A percentile compares a stretch with the other conserved stretches of the same genome.
Conservation (phyloP, 2,329 filamentous ascomycete species). For the Exophiala mesophila region DNA sequence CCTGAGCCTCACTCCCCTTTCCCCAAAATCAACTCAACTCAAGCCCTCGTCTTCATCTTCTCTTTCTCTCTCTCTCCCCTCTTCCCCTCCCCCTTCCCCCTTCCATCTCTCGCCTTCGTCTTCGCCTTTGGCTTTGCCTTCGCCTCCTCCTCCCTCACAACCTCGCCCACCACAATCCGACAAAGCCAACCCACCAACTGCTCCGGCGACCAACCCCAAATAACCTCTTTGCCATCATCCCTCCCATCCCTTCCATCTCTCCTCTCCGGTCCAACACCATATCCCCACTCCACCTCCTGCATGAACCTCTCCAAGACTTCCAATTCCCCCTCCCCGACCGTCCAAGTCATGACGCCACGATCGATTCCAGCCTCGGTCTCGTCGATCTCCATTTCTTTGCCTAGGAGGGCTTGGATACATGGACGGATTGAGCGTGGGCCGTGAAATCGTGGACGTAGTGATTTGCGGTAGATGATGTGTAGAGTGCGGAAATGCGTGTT, state of each 20-base stretch:
- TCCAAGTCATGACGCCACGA: constrained; percentile 20
- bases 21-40: no score
- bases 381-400: constrained; percentile 63
- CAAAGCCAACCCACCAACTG: constrained; percentile 42
- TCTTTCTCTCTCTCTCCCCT: background rate
- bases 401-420: constrained; percentile 11
- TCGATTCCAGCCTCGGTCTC: constrained; percentile 18
- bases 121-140: constrained; percentile 23
- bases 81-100: background rate
- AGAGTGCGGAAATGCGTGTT: constrained; percentile 27
- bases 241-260: constrained; percentile 4
- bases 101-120: constrained; percentile 1
- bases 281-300: constrained; percentile 21
- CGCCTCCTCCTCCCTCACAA: constrained; percentile 39
- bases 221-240: constrained; percentile 27
- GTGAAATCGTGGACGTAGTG: constrained; percentile 24
- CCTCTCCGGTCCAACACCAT: constrained; percentile 9
- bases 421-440: constrained; percentile 17
- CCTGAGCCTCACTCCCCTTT: no score
- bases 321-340: constrained; percentile 16
- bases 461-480: constrained; percentile 27
- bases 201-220: constrained; percentile 40
- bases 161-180: constrained; percentile 45
- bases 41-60: background rate
- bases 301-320: constrained; percentile 30